Evolutionary conservation across 2,329 filamentous ascomycete species (phyloP), one percentile per base, ranked within the genome.

Genomic region (Fusarium drepaniforme): DNA sequence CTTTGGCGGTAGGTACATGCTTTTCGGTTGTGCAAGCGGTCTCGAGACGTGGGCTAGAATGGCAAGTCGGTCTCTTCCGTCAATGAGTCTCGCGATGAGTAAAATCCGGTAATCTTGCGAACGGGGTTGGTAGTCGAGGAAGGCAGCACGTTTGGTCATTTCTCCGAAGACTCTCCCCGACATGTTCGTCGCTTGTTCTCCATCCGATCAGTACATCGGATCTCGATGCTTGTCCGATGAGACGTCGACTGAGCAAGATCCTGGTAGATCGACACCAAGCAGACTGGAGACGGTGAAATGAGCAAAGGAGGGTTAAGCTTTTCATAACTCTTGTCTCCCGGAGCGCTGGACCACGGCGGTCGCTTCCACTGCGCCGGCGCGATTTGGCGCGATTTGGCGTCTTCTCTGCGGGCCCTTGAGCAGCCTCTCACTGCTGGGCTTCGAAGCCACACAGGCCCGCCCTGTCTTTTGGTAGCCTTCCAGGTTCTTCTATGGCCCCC

Each of bases 401-500:
- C 66, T 33, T 38, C 28, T 57, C 61, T 28, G 63, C 40, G 46
- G 59, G 35, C 49, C 61, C 23, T 37, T 33, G n/a, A 58, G 71
- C 42, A 65, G 25, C 64, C 57, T 75, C 64, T 75, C 44, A 28
- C 51, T 70, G 72, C 59, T 40, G 23, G 66, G 60, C 56, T 51
- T 64, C 61, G 57, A 68, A 72, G 73, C 71, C 73, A 73, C 71
- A 12, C 8, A 33, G 66, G 46, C 67, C 75, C 68, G 51, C 67
- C 44, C 23, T 16, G 25, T 61, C 69, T 68, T 67, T 75, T 76
- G 70, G 69, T 68, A 56, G 11, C 63, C 72, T 79, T 78, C 77
- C 76, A 78, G 75, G 67, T 61, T 71, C 49, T 78, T 76, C 74
- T 59, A 77, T 75, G 67, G 67, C 75, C 73, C 42, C 75, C 64